Conservation (phyloP, 176 grass and related monocot species). For the Carex parvula region DNA sequence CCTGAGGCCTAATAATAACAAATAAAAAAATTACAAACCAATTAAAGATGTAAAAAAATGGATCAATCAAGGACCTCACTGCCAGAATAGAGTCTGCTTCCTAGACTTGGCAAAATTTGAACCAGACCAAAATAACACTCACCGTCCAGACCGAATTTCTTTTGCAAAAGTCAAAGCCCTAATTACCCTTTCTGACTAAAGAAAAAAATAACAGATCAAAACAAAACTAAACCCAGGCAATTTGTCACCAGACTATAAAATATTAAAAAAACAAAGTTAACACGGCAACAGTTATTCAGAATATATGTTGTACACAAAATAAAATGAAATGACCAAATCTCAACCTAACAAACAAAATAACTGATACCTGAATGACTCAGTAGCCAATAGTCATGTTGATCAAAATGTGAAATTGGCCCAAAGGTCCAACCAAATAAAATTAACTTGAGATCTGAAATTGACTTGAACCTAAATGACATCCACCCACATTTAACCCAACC, state of each 20-base stretch:
- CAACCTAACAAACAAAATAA: neutral
- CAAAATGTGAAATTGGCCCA: neutral
- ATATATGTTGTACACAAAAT: neutral
- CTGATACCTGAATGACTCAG: neutral
- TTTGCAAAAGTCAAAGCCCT: neutral
- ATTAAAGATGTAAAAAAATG: neutral
- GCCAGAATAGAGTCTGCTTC: too few relatives aligned
- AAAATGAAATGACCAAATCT: neutral
- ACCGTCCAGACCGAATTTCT: neutral
- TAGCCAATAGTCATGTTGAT: neutral
- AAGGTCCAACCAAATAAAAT: neutral
- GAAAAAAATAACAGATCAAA: neutral
- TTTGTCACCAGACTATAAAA: neutral
- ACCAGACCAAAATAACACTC: neutral
- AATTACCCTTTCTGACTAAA: neutral
- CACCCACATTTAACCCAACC: neutral
- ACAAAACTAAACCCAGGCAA: neutral
- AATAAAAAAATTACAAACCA: neutral
- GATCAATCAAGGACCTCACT: too few relatives aligned
- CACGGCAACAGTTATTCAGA: neutral
- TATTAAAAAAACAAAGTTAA: neutral
- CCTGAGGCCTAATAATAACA: conserved; percentile 35
- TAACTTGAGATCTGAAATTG: neutral
- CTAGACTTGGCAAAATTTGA: neutral
- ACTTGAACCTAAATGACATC: neutral